Percentiles rank a stretch among this genome's conserved stretches.
phyloP scores from a whole-genome alignment of 176 grass and related monocot genomes.

The Aegilops bicornis region DNA sequence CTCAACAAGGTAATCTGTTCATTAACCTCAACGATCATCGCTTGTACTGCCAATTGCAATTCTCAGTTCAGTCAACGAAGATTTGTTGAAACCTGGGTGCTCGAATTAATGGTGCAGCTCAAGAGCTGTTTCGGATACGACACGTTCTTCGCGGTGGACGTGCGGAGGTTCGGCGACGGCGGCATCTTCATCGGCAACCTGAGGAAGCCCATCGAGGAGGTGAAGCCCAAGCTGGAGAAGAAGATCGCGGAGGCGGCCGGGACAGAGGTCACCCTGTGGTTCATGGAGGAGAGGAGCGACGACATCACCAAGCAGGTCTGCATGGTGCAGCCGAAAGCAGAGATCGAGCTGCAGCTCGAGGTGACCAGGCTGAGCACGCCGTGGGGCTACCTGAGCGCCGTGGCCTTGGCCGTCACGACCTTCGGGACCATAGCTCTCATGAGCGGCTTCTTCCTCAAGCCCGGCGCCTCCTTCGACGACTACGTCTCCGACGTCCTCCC shows the following conservation, averaged over 20 bases:
- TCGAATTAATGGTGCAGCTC: constrained; percentile 37
- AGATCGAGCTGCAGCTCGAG: constrained; percentile 96
- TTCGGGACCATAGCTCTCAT: constrained; percentile 89
- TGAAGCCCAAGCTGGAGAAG: constrained; percentile 78
- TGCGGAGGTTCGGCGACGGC: constrained; percentile 84
- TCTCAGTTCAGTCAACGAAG: neutral
- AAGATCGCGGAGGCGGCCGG: constrained; percentile 86
- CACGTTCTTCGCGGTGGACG: constrained; percentile 90
- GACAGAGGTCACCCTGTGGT: constrained; percentile 93
- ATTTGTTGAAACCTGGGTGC: neutral
- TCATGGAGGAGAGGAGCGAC: constrained; percentile 84
- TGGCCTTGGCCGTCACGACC: constrained; percentile 67
- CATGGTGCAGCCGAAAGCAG: constrained; percentile 92
- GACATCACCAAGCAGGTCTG: constrained; percentile 93
- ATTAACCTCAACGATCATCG: neutral
- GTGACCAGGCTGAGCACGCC: constrained; percentile 73
- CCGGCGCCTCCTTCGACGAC: constrained; percentile 76
- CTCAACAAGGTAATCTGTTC: constrained; percentile 63
- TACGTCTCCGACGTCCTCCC: constrained; percentile 85
- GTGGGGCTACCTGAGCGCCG: constrained; percentile 76
- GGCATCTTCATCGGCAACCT: constrained; percentile 95
- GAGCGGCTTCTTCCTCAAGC: constrained; percentile 97
- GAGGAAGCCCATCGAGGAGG: constrained; percentile 77
- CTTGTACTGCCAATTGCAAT: neutral
- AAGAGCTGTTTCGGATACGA: constrained; percentile 94